Percentiles rank a stretch among this genome's conserved stretches.
Conservation (phyloP, 306 rosid species). For the Vigna mungo region DNA sequence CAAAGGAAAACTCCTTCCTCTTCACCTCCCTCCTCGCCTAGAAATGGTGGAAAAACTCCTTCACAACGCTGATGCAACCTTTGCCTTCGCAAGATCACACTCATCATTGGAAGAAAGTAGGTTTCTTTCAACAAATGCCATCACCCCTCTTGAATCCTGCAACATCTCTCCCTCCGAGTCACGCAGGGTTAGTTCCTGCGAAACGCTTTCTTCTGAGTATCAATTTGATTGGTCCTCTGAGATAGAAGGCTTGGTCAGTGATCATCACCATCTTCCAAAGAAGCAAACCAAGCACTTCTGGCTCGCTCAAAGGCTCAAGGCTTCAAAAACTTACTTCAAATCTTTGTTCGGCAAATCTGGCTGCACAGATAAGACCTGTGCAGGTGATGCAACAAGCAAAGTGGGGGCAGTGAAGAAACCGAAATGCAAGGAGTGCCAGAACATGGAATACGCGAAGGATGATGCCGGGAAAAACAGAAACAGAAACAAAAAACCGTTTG, state of each 20-base stretch:
- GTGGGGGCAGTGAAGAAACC: slow-evolving; percentile 27
- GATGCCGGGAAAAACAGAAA: slow-evolving; percentile 7
- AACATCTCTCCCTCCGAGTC: slow-evolving; percentile 73
- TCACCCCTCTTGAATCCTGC: slow-evolving; percentile 62
- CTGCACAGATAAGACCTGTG: slow-evolving; percentile 52
- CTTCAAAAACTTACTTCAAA: slow-evolving; percentile 63
- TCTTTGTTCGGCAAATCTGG: slow-evolving; percentile 63
- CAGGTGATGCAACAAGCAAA: slow-evolving; percentile 43
- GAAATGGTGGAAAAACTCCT: slow-evolving; percentile 43
- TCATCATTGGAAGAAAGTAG: slow-evolving; percentile 49
- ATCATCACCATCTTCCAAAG: slow-evolving; percentile 37
- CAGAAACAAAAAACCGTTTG: slow-evolving; percentile 45
- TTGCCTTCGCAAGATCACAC: slow-evolving; percentile 35
- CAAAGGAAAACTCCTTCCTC: slow-evolving; percentile 79
- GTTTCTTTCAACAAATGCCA: slow-evolving; percentile 50
- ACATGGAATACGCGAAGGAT: neutral
- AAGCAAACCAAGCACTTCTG: slow-evolving; percentile 57
- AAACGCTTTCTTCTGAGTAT: slow-evolving; percentile 46
- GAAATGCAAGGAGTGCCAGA: slow-evolving; percentile 36
- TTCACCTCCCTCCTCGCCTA: slow-evolving; percentile 46
- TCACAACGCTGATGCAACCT: slow-evolving; percentile 40
- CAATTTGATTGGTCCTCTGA: slow-evolving; percentile 52
- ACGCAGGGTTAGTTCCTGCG: slow-evolving; percentile 65
- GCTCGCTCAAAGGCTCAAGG: slow-evolving; percentile 58
- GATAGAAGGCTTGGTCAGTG: slow-evolving; percentile 38